Percentiles rank a stretch among this genome's conserved stretches.
These are phyloP conservation scores for Bromus sterilis DNA, from an alignment of 176 grass and related monocot genomes.

Conservation along the genomic window DNA sequence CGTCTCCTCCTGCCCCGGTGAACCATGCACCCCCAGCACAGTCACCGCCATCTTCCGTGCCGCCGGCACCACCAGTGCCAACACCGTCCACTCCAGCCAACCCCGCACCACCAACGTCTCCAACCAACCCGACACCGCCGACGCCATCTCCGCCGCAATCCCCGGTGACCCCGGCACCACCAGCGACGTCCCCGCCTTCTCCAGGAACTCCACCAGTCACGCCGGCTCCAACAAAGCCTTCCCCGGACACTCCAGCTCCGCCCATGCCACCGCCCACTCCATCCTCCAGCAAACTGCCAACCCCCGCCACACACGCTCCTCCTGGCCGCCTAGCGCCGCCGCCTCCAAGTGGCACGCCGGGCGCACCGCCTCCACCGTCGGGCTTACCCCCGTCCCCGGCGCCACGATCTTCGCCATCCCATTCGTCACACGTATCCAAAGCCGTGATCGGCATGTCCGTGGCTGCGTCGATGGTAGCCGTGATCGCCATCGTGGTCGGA, in stretches of 20 bases:
- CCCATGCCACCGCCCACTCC: neutral
- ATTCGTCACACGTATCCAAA: neutral
- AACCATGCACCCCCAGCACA: neutral
- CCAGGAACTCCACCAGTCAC: neutral
- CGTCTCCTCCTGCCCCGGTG: neutral
- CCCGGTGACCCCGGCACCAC: neutral
- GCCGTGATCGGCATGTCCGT: conserved; percentile 29
- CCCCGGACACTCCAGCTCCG: neutral
- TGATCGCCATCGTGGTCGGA: conserved; percentile 27
- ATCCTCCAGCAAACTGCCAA: neutral
- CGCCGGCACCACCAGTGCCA: neutral
- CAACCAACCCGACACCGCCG: neutral
- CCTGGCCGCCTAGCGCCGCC: neutral
- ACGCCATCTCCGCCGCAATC: neutral
- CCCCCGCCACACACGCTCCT: neutral
- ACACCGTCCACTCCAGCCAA: neutral
- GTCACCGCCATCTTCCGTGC: neutral
- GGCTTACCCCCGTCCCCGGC: neutral
- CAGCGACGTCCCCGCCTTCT: neutral
- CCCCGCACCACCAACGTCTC: neutral
- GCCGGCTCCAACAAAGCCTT: neutral
- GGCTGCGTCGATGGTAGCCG: neutral
- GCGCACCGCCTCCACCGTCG: neutral
- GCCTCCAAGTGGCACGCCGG: neutral
- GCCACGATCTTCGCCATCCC: neutral